Evolutionary conservation across 2,329 filamentous ascomycete genomes (phyloP).

Genomic region (Hypoxylon sp.): DNA sequence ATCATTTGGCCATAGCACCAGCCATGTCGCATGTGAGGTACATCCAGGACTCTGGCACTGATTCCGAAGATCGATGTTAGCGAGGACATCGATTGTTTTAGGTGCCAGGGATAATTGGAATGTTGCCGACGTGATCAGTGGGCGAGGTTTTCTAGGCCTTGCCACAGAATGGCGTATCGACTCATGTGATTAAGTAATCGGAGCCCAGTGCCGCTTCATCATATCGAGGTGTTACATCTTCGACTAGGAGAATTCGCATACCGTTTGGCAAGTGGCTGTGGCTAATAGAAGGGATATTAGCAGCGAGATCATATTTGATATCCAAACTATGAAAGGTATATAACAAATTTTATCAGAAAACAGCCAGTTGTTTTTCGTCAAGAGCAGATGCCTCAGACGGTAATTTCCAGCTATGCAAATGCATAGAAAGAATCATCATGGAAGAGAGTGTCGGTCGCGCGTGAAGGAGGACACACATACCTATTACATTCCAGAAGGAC

Average conservation of each 20-base stretch:
- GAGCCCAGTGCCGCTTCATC: conserved; percentile 99
- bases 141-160: conserved; percentile 99
- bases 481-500: conserved; percentile 24
- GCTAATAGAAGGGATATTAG: conserved; percentile 27
- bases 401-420: conserved; percentile 92
- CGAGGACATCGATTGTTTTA: not conserved
- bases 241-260: conserved; percentile 50
- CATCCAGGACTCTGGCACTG: conserved; percentile 1
- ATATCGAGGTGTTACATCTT: conserved; percentile 58
- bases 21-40: not conserved
- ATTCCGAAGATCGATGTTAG: conserved; percentile 23
- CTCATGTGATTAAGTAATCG: conserved; percentile 75
- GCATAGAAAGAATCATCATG: conserved; percentile 78
- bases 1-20: not conserved
- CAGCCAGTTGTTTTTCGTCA: conserved; percentile 89
- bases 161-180: conserved; percentile 91
- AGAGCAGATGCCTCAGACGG: conserved; percentile 82
- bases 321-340: conserved; percentile 47
- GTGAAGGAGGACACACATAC: conserved; percentile 49
- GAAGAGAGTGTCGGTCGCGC: conserved; percentile 30
- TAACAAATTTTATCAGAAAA: conserved; percentile 74
- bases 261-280: conserved; percentile 27
- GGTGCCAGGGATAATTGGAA: conserved; percentile 1
- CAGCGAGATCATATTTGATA: conserved; percentile 25
- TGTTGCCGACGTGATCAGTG: conserved; percentile 74